These are phyloP conservation scores for Quercus phellos DNA, from an alignment of 331 rosid species.

Conservation along the genomic window DNA sequence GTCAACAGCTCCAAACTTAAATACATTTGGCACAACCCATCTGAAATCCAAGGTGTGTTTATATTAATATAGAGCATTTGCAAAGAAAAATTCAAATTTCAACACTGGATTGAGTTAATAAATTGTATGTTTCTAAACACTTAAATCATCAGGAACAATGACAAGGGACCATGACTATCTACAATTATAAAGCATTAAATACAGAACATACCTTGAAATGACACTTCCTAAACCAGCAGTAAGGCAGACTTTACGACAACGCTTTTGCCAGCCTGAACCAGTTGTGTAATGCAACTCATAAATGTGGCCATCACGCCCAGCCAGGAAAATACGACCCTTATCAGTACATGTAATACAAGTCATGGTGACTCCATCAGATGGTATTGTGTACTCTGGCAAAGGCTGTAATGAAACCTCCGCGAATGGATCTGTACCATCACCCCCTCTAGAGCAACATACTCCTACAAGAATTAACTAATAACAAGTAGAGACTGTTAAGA, in stretches of 20 bases:
- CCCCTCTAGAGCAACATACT: constrained; percentile 89
- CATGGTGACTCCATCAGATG: constrained; percentile 96
- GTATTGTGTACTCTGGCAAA: constrained; percentile 77
- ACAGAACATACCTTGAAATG: constrained; percentile 67
- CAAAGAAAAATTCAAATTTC: not conserved
- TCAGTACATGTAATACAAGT: constrained; percentile 82
- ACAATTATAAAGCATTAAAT: not conserved
- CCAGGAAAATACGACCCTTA: constrained; percentile 85
- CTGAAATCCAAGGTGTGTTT: constrained; percentile 43
- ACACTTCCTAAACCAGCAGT: constrained; percentile 93
- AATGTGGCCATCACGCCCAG: constrained; percentile 96
- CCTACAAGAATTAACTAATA: constrained; percentile 83
- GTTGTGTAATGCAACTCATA: constrained; percentile 82
- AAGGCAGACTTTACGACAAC: constrained; percentile 79
- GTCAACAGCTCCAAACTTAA: constrained; percentile 90
- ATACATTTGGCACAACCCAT: constrained; percentile 95
- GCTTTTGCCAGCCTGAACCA: constrained; percentile 94
- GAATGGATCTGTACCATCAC: constrained; percentile 75
- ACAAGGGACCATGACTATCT: not conserved
- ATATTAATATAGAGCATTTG: constrained; percentile 2
- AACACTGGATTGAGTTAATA: not conserved
- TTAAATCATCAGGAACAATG: not conserved
- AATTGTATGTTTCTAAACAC: not conserved
- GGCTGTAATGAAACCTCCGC: constrained; percentile 90
- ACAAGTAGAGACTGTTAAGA: constrained; percentile 36